A percentile compares a stretch with the other conserved stretches of the same genome.
phyloP scores from a whole-genome alignment of 2,329 filamentous ascomycete genomes.

The Ampelomyces quisqualis region DNA sequence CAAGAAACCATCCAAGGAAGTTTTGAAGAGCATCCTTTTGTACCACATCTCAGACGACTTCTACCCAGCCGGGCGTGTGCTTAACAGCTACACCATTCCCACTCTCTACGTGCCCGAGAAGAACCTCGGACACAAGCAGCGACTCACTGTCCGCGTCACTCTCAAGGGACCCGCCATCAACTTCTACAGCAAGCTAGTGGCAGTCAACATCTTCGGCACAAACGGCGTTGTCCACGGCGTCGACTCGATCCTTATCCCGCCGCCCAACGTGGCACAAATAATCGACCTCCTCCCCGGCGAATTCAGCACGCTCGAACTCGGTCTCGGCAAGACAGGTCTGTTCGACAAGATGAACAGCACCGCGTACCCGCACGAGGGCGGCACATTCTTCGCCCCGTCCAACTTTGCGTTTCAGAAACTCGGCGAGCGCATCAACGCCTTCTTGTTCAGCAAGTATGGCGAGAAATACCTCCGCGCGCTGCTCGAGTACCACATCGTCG shows the following conservation, averaged over 20 bases:
- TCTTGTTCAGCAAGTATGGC: constrained; percentile 78
- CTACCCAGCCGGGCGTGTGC: constrained; percentile 66
- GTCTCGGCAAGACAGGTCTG: constrained; percentile 72
- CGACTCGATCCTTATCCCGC: constrained; percentile 73
- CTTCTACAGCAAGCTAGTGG: constrained; percentile 71
- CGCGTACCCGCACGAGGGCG: constrained; percentile 56
- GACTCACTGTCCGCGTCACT: constrained; percentile 67
- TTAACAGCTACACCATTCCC: constrained; percentile 72
- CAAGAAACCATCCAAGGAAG: constrained; percentile 66
- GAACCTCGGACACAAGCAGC: constrained; percentile 57
- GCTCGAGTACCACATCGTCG: constrained; percentile 75
- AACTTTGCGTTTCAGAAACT: constrained; percentile 80
- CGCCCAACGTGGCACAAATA: constrained; percentile 64
- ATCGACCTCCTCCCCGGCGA: constrained; percentile 65
- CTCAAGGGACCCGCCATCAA: constrained; percentile 69
- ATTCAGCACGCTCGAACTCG: constrained; percentile 79
- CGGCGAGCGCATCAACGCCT: constrained; percentile 72
- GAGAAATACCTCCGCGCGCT: constrained; percentile 74
- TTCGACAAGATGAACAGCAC: constrained; percentile 58
- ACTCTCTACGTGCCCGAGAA: constrained; percentile 65
- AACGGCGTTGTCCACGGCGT: constrained; percentile 83
- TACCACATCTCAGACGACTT: constrained; percentile 74
- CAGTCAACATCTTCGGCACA: constrained; percentile 67
- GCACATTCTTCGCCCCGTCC: constrained; percentile 77
- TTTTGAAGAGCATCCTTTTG: constrained; percentile 65